Evolutionary conservation across 441 rosid genomes (phyloP).

Genomic region (Caryocar brasiliense): DNA sequence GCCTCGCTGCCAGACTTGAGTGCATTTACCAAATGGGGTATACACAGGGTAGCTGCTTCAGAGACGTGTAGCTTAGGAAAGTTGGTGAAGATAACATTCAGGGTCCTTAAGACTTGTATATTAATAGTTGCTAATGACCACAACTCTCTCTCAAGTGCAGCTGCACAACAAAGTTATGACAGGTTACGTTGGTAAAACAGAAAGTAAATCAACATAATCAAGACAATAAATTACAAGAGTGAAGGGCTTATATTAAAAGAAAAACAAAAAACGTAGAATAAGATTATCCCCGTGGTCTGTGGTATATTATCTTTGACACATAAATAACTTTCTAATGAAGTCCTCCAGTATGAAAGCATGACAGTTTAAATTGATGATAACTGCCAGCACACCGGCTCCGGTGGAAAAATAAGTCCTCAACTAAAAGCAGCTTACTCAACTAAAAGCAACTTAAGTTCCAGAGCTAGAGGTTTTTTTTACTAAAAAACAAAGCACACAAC

Average conservation of each 20-base stretch:
- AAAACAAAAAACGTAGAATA: too few relatives aligned
- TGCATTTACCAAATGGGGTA: slow-evolving; percentile 71
- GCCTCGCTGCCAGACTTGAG: slow-evolving; percentile 66
- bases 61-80: slow-evolving; percentile 76
- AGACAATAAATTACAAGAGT: not conserved
- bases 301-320: too few relatives aligned
- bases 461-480: too few relatives aligned
- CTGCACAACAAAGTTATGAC: slow-evolving; percentile 31
- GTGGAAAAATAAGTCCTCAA: too few relatives aligned
- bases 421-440: too few relatives aligned
- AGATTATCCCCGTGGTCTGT: too few relatives aligned
- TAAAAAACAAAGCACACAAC: too few relatives aligned
- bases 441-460: too few relatives aligned
- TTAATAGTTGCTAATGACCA: slow-evolving; percentile 67
- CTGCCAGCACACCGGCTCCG: too few relatives aligned
- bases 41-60: slow-evolving; percentile 74
- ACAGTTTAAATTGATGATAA: too few relatives aligned
- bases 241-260: not conserved
- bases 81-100: slow-evolving; percentile 68
- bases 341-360: too few relatives aligned
- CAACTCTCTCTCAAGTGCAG: slow-evolving; percentile 81
- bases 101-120: slow-evolving; percentile 64
- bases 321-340: too few relatives aligned
- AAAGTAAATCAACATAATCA: not conserved
- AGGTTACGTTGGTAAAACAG: not conserved